Percentiles rank a stretch among this genome's conserved stretches.
phyloP scores from a whole-genome alignment of 164 flowering plant species.

The Paratinospora sagittata region DNA sequence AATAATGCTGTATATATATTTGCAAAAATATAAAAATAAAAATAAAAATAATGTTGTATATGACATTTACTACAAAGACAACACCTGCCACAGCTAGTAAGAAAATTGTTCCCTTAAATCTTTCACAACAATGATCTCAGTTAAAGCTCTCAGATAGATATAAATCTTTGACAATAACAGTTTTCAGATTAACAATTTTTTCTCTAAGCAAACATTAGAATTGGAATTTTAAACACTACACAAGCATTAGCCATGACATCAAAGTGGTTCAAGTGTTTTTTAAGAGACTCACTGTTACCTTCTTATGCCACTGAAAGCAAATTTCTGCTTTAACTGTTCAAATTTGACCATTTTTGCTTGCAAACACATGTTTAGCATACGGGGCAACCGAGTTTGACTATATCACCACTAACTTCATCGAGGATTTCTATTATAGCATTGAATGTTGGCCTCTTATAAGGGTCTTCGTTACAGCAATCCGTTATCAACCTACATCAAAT shows the following conservation, averaged over 20 bases:
- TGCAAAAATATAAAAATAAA: too few species aligned
- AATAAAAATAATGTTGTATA: not conserved
- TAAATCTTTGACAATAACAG: not conserved
- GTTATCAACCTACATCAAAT: constrained; percentile 8
- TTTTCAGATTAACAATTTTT: not conserved
- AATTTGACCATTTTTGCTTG: not conserved
- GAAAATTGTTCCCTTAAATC: not conserved
- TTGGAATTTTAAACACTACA: not conserved
- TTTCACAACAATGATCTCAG: not conserved
- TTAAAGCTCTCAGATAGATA: not conserved
- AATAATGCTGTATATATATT: too few species aligned
- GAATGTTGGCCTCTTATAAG: constrained; percentile 6
- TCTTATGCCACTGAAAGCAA: not conserved
- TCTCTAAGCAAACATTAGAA: not conserved
- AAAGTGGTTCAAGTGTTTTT: not conserved
- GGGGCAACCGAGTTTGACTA: not conserved
- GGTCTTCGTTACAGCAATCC: constrained; percentile 1
- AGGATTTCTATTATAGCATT: constrained; percentile 1
- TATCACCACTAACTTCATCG: not conserved
- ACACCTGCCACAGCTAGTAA: not conserved
- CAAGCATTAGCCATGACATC: not conserved
- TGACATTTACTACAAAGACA: not conserved
- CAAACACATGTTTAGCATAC: constrained; percentile 1
- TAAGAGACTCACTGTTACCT: not conserved
- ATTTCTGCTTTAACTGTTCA: not conserved